Base-by-base conservation (phyloP, 2,329 filamentous ascomycete species). In the Aspergillus thermomutatus region DNA sequence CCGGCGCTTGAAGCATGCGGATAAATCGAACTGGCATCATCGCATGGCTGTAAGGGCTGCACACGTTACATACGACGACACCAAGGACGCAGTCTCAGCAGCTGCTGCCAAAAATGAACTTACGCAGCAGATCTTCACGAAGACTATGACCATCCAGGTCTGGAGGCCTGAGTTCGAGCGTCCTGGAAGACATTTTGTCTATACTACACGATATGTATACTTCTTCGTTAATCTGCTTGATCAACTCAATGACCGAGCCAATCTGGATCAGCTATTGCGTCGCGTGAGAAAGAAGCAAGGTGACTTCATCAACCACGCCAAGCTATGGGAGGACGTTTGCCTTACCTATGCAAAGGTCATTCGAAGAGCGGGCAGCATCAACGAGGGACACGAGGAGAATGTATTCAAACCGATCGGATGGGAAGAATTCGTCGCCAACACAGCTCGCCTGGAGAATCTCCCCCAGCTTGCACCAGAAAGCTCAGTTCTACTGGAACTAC, bases 21-120 rank as follows among this genome's bases (percentile, higher is more conserved):
- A 97, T 74, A 95, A 96, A 77, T 89, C 90, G 0, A 93, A 94
- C 66, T 97, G 92, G 92, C 92, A 97, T 69, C 92, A 97, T 71
- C 88, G 92, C 21, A 92, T 97, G 76, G 90, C 91, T 53, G 87
- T 88, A 68, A 86, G 92, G 25, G 72, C 83, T 60, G 86, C 85
- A 5, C 82, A 82, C 61, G 79, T 88, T 43, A 75, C 87, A 6
- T 88, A 84, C 62, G 80, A 87, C 56, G 82, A 83, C 43, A 70
- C 75, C 2, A 77, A 78, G 49, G 78, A 80, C 52, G 73, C 80
- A n/a, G 66, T 79, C 62, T 79, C 82, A 10, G 81, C 82, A 4
- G 72, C 82, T 14, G 84, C 83, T 31, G 87, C 89, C 23, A 92
- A 92, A 64, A 84, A 87, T 67, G 90, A 93, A 54, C 84, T 95